Evolutionary conservation across 352 stramenopile species (phyloP).

Genomic region (Pythium monospermum): DNA sequence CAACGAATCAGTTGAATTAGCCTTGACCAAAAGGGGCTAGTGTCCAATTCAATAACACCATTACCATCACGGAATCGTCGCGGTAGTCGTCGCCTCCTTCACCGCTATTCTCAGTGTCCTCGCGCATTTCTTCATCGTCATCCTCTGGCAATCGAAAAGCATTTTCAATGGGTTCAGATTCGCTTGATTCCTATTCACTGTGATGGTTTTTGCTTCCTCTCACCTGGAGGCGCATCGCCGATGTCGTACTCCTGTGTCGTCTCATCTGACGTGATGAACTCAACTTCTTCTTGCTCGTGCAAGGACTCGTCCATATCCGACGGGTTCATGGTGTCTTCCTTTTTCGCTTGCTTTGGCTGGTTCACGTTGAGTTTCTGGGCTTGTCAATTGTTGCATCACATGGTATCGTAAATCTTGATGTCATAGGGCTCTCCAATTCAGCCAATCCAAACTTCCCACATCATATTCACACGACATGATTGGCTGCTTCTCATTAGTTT

Average conservation of each 20-base stretch:
- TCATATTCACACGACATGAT: too few relatives aligned
- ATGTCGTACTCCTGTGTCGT: slow-evolving; percentile 79
- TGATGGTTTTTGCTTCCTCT: too few relatives aligned
- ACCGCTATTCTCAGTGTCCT: slow-evolving; percentile 2
- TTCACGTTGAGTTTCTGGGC: background rate
- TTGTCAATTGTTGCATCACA: slow-evolving; percentile 8
- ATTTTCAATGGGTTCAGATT: background rate
- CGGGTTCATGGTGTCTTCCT: slow-evolving; percentile 26
- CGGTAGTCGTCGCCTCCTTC: slow-evolving; percentile 6
- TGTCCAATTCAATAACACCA: background rate
- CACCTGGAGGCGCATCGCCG: slow-evolving; percentile 70
- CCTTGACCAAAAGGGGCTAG: too few relatives aligned
- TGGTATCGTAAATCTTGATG: background rate
- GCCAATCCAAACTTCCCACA: background rate
- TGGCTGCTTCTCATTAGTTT: slow-evolving; percentile 12
- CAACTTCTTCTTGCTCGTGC: slow-evolving; percentile 57
- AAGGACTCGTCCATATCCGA: slow-evolving; percentile 29
- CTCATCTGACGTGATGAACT: slow-evolving; percentile 81
- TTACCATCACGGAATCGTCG: slow-evolving; percentile 27
- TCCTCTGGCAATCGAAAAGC: slow-evolving; percentile 33
- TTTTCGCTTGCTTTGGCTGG: background rate
- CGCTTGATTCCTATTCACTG: too few relatives aligned
- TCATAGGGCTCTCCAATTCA: background rate
- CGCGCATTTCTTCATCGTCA: slow-evolving; percentile 76
- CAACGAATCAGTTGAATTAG: too few relatives aligned